Evolutionary conservation across 371 early-diverging fungal species (phyloP).

Genomic region (Mucor plumbeus): DNA sequence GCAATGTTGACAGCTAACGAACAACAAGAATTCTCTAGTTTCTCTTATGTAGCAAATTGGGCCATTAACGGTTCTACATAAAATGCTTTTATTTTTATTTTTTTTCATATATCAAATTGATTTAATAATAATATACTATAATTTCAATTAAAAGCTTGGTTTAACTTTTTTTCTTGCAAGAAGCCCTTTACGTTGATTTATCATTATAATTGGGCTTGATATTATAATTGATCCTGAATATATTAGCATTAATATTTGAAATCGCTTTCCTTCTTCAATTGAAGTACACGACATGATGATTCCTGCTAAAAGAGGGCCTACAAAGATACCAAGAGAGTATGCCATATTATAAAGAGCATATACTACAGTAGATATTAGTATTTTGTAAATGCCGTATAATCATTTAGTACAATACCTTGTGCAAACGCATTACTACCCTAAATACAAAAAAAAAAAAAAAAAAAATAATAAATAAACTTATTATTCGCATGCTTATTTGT

Average conservation of each 20-base stretch:
- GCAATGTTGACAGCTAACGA: constrained; percentile 73
- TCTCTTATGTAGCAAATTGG: constrained; percentile 93
- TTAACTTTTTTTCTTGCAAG: neutral
- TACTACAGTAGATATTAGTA: constrained; percentile 11
- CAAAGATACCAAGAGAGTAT: constrained; percentile 42
- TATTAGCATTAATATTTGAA: constrained; percentile 16
- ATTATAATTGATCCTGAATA: neutral
- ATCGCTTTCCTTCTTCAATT: neutral
- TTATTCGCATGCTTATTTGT: too few species aligned
- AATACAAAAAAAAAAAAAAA: neutral
- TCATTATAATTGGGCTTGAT: neutral
- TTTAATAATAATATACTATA: too few species aligned
- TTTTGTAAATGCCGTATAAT: too few species aligned
- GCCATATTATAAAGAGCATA: constrained; percentile 39
- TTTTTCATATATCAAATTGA: too few species aligned
- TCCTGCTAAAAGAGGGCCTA: constrained; percentile 46
- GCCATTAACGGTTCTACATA: constrained; percentile 30
- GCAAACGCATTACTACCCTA: constrained; percentile 20
- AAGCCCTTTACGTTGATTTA: neutral
- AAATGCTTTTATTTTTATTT: too few species aligned
- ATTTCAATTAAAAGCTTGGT: too few species aligned
- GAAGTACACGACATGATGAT: constrained; percentile 5
- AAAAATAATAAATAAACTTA: too few species aligned
- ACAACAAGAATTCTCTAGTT: constrained; percentile 88
- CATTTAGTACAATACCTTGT: constrained; percentile 5